These are phyloP conservation scores for Hebeloma cylindrosporum DNA, from an alignment of 768 basidiomycete genomes.

Conservation along the genomic window DNA sequence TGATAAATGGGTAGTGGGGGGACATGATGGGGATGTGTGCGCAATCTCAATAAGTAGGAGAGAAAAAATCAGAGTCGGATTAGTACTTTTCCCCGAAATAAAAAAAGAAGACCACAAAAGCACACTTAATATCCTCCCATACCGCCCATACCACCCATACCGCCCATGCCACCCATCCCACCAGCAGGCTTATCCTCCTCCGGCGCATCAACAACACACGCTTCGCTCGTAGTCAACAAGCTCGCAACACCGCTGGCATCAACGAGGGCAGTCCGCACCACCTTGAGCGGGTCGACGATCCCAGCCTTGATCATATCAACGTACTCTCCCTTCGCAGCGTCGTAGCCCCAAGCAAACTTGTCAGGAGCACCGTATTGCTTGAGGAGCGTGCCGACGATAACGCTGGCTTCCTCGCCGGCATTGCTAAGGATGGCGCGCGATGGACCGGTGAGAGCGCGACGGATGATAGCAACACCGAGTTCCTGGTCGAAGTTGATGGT, in stretches of 20 bases:
- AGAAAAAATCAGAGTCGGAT: too few relatives aligned
- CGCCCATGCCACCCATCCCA: slow-evolving; percentile 45
- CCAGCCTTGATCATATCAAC: slow-evolving; percentile 93
- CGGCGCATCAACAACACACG: slow-evolving; percentile 87
- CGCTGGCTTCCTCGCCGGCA: slow-evolving; percentile 91
- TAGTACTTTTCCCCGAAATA: too few relatives aligned
- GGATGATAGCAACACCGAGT: slow-evolving; percentile 92
- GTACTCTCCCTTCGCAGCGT: slow-evolving; percentile 87
- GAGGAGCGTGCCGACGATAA: slow-evolving; percentile 88
- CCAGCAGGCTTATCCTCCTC: slow-evolving; percentile 66
- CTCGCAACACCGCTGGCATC: slow-evolving; percentile 95
- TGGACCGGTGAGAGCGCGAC: slow-evolving; percentile 80
- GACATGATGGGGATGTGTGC: too few relatives aligned
- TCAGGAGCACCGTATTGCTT: slow-evolving; percentile 66
- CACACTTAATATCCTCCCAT: slow-evolving; percentile 30
- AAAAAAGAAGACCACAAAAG: too few relatives aligned
- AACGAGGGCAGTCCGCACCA: slow-evolving; percentile 88
- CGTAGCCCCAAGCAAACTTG: slow-evolving; percentile 53
- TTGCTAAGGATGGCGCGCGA: slow-evolving; percentile 88
- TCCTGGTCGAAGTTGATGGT: slow-evolving; percentile 96
- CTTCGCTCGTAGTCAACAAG: slow-evolving; percentile 90
- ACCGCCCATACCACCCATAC: slow-evolving; percentile 38
- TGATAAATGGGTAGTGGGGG: too few relatives aligned
- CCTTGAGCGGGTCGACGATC: slow-evolving; percentile 95
- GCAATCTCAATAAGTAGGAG: too few relatives aligned